Conservation (phyloP, 2,329 filamentous ascomycete genomes). For the Cadophora malorum region DNA sequence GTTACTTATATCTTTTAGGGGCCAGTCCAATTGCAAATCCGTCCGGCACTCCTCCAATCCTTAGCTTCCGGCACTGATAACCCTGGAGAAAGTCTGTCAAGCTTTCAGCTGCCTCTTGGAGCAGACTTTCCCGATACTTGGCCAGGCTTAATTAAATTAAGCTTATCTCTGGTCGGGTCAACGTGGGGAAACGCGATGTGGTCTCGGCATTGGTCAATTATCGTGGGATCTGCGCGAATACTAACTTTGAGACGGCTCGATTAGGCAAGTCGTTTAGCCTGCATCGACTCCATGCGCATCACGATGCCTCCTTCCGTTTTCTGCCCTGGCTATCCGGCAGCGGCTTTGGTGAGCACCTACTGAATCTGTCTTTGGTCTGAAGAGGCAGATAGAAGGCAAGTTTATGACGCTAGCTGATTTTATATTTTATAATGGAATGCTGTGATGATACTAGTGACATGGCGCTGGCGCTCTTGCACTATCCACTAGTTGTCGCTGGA, state of each 20-base stretch:
- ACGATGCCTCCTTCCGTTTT: constrained; percentile 24
- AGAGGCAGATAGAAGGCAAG: too few species aligned
- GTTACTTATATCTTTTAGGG: background rate
- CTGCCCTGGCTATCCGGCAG: constrained; percentile 4
- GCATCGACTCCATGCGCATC: constrained; percentile 7
- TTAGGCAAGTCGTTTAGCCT: constrained; percentile 26
- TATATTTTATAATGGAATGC: too few species aligned
- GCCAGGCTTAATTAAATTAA: constrained; percentile 19
- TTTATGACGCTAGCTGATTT: too few species aligned
- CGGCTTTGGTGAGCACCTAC: background rate
- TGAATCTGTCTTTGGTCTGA: background rate
- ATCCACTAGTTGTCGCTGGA: background rate
- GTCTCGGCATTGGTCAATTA: constrained; percentile 24
- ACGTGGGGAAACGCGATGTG: background rate
- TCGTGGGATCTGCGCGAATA: constrained; percentile 19
- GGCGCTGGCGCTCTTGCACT: too few species aligned
- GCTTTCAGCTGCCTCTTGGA: constrained; percentile 27
- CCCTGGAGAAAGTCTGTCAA: constrained; percentile 3
- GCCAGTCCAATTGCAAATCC: background rate
- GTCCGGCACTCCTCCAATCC: background rate
- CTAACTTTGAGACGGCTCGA: constrained; percentile 3
- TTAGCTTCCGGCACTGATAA: background rate
- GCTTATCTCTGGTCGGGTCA: constrained; percentile 21
- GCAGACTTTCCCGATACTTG: constrained; percentile 13
- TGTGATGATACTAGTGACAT: background rate